Base-by-base conservation (phyloP, 306 rosid species). In the Lotus japonicus region DNA sequence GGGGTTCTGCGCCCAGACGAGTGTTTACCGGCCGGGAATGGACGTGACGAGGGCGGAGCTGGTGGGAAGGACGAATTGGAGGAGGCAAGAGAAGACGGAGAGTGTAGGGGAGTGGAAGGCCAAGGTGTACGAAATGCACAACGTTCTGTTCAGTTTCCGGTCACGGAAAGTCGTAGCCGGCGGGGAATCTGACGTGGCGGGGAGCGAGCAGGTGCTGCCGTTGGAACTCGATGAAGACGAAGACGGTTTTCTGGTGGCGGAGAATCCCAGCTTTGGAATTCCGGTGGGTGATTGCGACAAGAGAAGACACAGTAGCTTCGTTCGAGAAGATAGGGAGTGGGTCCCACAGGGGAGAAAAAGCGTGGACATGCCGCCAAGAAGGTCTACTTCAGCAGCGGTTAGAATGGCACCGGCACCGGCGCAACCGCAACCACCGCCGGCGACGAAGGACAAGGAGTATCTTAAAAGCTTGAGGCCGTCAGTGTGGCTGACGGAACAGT, bases 171-270 rank as follows among this genome's bases (percentile, higher is more conserved):
- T 88, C 7, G 89, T 87, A 7, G 62, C 86, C 2, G 58, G 52
- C 0, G 81, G 77, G 0, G 96, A 87, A 0, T 64, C 84, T 11
- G 96, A 87, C 66, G 85, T 83, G 71, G 87, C 95, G 0, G 91
- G 91, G 9, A 84, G 82, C 38, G 96, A 92, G 72, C 89, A 90
- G 56, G 96, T 87, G 1, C 83, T 85, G 0, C 96, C 97, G 0
- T 64, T 90, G 2, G 99, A 94, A 79, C 87, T 94, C 0, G 99
- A 90, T 54, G 99, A 94, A 56, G 99, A 94, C 76, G 99, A 90
- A 15, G 99, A 90, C 53, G 97, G 96, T 0, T 94, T 90, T 55
- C 74, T 94, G 3, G 99, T 90, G 48, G 95, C 92, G 16, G 97
- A 90, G 83, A 86, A 84, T 79, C 97, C 95, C 11, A 87, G 71